Conservation (phyloP, 257 asterid species). For the Solanum phureja region DNA sequence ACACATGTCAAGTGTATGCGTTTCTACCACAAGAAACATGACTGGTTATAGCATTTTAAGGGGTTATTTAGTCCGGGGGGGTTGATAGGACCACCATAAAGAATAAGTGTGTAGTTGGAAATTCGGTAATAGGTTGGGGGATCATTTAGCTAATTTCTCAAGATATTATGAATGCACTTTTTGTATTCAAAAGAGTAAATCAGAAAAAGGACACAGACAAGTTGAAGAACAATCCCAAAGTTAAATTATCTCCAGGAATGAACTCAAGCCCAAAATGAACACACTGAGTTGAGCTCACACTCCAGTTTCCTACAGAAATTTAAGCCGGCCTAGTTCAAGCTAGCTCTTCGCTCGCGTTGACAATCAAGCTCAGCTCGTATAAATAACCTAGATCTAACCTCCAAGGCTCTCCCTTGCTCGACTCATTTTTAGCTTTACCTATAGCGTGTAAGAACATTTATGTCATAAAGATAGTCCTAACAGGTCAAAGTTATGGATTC, state of each 20-base stretch:
- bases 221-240: neutral
- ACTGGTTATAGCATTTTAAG: neutral
- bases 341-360: neutral
- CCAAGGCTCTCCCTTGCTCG: neutral
- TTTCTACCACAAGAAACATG: neutral
- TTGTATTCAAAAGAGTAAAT: neutral
- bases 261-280: neutral
- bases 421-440: neutral
- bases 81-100: neutral
- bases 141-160: neutral
- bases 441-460: neutral
- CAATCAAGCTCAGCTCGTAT: neutral
- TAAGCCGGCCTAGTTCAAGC: neutral
- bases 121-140: neutral
- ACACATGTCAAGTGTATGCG: neutral
- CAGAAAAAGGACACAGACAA: neutral
- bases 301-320: neutral
- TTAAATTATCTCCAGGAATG: neutral
- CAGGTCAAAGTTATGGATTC: neutral
- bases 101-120: neutral
- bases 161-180: neutral
- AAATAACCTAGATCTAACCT: neutral
- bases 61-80: neutral
- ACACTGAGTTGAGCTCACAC: neutral
- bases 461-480: neutral